Base-by-base conservation (phyloP, 2,329 filamentous ascomycete species). In the Colletotrichum costaricense region DNA sequence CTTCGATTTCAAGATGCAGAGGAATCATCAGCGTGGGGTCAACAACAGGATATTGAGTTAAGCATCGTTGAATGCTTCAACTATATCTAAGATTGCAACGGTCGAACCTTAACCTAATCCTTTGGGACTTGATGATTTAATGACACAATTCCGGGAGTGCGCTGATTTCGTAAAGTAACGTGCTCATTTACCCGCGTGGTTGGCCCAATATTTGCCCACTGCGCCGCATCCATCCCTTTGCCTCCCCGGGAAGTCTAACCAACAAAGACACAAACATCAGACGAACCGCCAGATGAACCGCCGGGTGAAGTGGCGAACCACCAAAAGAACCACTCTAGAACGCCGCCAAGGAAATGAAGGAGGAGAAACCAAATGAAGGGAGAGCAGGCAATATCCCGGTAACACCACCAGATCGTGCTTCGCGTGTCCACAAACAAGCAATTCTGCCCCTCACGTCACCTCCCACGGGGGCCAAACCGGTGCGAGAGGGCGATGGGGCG, bases 321-420 rank as follows among this genome's bases (percentile, higher is more conserved):
- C 7, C 7, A 9, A n/a, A 46, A 2, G 49, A 30, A 52, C 46
- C 60, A 28, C 46, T 54, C 69, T 52, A 64, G 60, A 65, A 65
- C 35, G 60, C 19, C 16, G 24, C 26, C 6, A 62, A 30, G 22
- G 57, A 67, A 72, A 62, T 72, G 57, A 72, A 72, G 64, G 57
- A 63, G 49, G 63, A 19, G 6, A 49, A 30, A 30, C 57, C n/a
- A 72, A 72, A 72, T 72, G 57, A 72, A 63, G 35, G 57, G 11
- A 54, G 28, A 57, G 33, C 57, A 63, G 55, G 64, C 57, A 62
- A 52, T 49, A 63, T 63, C 63, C 69, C n/a, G 33, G 69, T 72
- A 35, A 52, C 35, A 30, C 57, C 35, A 67, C 68, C 5, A 30
- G 57, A 38, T 58, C 57, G 56, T 24, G 22, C 33, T 22, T 46